Evolutionary conservation across 2,329 filamentous ascomycete species (phyloP), one percentile per base, ranked within the genome.

Genomic region (Aspergillus vadensis): DNA sequence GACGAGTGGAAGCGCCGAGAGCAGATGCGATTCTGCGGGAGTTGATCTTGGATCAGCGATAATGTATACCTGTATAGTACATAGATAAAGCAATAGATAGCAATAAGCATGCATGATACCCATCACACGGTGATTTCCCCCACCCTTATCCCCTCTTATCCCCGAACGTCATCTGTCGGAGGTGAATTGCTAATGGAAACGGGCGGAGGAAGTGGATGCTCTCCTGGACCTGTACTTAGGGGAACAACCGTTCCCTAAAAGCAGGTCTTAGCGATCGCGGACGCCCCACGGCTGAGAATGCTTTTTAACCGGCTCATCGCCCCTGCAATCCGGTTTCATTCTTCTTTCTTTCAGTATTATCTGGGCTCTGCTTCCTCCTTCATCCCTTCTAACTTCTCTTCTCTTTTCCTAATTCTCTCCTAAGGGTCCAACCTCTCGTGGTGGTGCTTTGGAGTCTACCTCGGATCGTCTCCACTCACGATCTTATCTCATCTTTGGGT

Each of bases 1-100:
- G 86, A 0, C 84, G 84, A 1, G 82, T 90, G 6, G 86, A 89
- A 72, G 84, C 88, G 4, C 79, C 80, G 59, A 81, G 81, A 67
- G 87, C 86, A 9, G 83, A 84, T 70, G 74, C 77, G 59, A 78
- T 85, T 10, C 71, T 90, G 36, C 78, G 79, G 59, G 77, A 81
- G 67, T 67, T 86, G 47, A 75, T 86, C 52, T 63, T 77, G 52
- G 64, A 62, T 36, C 32, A 36, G 12, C 32, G 32, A 36, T 50
- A 32, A 32, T 8, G 47, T 27, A 38, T 38, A 60, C 60, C 50
- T 55, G 54, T 55, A 43, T 52, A 57, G 53, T 32, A 32, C 6
- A 47, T 23, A 36, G n/a, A 47, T 23, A 21, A 23, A 49, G 44
- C 47, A 15, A 36, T 36, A 36, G 32, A 36, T 36, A 36, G 32